Percentiles rank a stretch among this genome's conserved stretches.
Conservation (phyloP, 2,329 filamentous ascomycete species). For the Tympanopsis confertula region DNA sequence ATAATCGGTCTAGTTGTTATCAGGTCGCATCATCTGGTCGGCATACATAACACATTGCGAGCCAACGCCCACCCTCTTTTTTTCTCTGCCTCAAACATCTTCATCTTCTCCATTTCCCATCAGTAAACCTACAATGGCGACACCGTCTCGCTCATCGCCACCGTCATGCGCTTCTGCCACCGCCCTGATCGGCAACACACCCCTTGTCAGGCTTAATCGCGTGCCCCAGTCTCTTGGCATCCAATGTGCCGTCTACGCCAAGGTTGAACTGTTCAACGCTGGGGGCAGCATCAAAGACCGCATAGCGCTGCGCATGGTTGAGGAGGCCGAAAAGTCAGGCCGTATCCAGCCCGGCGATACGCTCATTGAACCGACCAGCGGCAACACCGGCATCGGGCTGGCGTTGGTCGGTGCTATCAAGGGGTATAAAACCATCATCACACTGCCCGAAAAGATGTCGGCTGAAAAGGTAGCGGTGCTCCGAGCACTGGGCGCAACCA, state of each 20-base stretch:
- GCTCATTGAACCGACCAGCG: conserved; percentile 92
- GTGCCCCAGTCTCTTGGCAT: conserved; percentile 85
- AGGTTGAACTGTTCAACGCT: conserved; percentile 87
- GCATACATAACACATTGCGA: too few relatives aligned
- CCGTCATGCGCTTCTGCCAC: conserved; percentile 48
- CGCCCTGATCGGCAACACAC: conserved; percentile 88
- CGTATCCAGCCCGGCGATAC: conserved; percentile 96
- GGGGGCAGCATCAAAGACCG: conserved; percentile 90
- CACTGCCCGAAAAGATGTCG: conserved; percentile 97
- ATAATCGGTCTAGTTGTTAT: too few relatives aligned
- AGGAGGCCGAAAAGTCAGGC: conserved; percentile 81
- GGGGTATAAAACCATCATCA: conserved; percentile 97
- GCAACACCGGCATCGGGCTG: conserved; percentile 94
- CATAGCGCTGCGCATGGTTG: conserved; percentile 93
- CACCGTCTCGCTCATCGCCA: conserved; percentile 13
- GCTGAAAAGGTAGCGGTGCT: conserved; percentile 94
- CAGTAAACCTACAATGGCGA: conserved; percentile 6
- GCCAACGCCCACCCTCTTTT: too few relatives aligned
- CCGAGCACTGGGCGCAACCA: conserved; percentile 85
- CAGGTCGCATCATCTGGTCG: too few relatives aligned
- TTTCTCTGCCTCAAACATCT: too few relatives aligned
- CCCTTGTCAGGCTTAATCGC: conserved; percentile 87
- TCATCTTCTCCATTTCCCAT: too few relatives aligned
- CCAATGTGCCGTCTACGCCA: conserved; percentile 78
- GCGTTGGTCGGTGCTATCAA: conserved; percentile 91